Evolutionary conservation across 768 basidiomycete genomes (phyloP), one percentile per base, ranked within the genome.

Genomic region (Tricholoma terreum): DNA sequence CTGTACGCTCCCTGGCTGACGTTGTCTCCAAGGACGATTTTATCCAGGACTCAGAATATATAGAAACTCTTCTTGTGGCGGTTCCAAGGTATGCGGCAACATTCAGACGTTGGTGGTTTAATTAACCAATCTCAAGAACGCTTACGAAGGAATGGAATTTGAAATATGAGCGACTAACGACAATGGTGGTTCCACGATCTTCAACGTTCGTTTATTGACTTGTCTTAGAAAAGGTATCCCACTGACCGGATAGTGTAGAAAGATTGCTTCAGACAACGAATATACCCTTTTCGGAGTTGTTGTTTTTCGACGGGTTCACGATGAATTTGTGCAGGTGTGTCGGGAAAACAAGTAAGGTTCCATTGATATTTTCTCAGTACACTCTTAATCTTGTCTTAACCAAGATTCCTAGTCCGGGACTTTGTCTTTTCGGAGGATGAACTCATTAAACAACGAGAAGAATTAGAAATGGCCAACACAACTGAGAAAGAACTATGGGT

Each of bases 401-500:
- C 15, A 15, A 97, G 95, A 68, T 98, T 94, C 75, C 87, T 94
- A 57, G 84, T 94, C 9, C 85, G 97, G n/a, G 97, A 99, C 63
- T 99, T 98, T 69, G 83, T 82, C 12, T 98, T 82, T 68, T 92
- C 94, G 21, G 89, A 92, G 67, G 87, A 87, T 42, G 87, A 87
- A 57, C 76, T 94, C 27, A 78, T 79, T 58, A 92, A 87, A 71
- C 91, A 96, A 68, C 80, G 80, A 62, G 82, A 90, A 69, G 96
- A 96, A 51, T 75, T 97, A 11, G 83, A 86, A 31, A 77, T 77
- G n/a, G 85, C 94, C 2, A 86, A 87, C 61, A 79, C 82, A 6
- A 92, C 94, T 27, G 97, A 98, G 80, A 93, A 91, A 73, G 96
- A 99, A 67, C 86, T 97, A 50, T 98, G 97, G 97, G 95, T 96